These are phyloP conservation scores for Butyriboletus appendiculatus DNA, from an alignment of 1,284 basidiomycete species.

Conservation along the genomic window DNA sequence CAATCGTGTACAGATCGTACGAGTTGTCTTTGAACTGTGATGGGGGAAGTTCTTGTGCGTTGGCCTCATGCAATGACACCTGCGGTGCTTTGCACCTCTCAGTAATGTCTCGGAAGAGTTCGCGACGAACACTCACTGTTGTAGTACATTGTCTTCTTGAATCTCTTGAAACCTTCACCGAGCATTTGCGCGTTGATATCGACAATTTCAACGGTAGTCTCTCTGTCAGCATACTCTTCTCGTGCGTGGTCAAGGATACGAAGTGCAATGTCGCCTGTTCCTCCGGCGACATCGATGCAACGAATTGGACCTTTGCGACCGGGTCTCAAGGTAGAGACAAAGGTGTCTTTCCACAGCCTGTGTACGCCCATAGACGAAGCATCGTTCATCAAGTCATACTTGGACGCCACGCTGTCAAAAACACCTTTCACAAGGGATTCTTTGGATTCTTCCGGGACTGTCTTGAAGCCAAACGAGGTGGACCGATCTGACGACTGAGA, in stretches of 20 bases:
- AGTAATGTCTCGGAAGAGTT: conserved; percentile 7
- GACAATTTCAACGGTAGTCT: conserved; percentile 88
- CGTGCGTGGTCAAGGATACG: conserved; percentile 91
- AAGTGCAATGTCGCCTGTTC: conserved; percentile 97
- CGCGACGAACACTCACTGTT: conserved; percentile 65
- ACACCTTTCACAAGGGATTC: conserved; percentile 85
- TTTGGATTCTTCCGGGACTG: conserved; percentile 78
- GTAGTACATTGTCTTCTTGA: conserved; percentile 96
- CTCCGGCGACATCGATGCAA: conserved; percentile 97
- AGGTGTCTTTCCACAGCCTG: conserved; percentile 96
- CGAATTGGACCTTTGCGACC: conserved; percentile 68
- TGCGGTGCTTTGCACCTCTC: conserved; percentile 73
- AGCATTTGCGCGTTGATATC: conserved; percentile 98
- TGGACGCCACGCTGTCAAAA: conserved; percentile 95
- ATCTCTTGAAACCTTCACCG: conserved; percentile 86
- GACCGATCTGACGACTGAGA: conserved; percentile 41
- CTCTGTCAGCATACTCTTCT: conserved; percentile 85
- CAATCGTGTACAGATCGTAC: conserved; percentile 97
- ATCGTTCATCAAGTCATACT: conserved; percentile 99
- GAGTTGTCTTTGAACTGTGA: conserved; percentile 76
- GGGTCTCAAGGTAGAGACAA: conserved; percentile 82
- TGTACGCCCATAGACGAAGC: conserved; percentile 97
- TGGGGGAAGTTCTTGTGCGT: conserved; percentile 81
- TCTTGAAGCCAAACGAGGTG: conserved; percentile 92
- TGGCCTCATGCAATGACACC: conserved; percentile 90